Evolutionary conservation across 768 basidiomycete genomes (phyloP), one percentile per base, ranked within the genome.

Genomic region (Phylloporus rhodoxanthus): DNA sequence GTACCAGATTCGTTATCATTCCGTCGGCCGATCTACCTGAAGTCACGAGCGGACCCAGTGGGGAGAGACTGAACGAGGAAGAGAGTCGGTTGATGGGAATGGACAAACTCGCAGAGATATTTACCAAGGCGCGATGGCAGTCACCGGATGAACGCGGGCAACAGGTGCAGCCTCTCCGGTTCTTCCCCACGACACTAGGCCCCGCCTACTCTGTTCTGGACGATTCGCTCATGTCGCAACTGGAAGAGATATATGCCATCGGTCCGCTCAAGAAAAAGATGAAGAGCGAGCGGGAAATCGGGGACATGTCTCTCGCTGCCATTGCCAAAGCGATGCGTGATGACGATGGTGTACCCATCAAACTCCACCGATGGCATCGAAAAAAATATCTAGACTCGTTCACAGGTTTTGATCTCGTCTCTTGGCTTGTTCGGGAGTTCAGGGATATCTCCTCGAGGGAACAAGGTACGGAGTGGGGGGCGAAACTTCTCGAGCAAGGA

Each of bases 361-460:
- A 90, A 59, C 79, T 88, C 51, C 78, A 90, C 56, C 82, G 81
- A 47, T 97, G 92, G 91, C 88, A 93, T 63, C 73, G 76, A 11
- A 72, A 67, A 15, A 77, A 75, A 32, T 90, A 91, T 60, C 77
- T 80, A 3, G 85, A 92, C 54, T 84, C 87, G 5, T 97, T 98
- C 65, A 90, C 84, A 9, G 94, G 94, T 1, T 84, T 81, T 54
- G 90, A 92, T 36, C 82, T 97, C 57, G 87, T 93, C 20, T 85
- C 85, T 1, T 98, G 94, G 94, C 71, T 96, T 17, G 80, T 89
- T n/a, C 79, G 88, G 28, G 88, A 93, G 66, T 97, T 93, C 61
- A 79, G 83, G 26, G 94, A 97, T 62, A 81, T 96, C 7, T 84
- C 86, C 1, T 87, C 85, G 14, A 74, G 90, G 45, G 81, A 85